phyloP scores from a whole-genome alignment of 306 rosid genomes.

The Fragaria iinumae region DNA sequence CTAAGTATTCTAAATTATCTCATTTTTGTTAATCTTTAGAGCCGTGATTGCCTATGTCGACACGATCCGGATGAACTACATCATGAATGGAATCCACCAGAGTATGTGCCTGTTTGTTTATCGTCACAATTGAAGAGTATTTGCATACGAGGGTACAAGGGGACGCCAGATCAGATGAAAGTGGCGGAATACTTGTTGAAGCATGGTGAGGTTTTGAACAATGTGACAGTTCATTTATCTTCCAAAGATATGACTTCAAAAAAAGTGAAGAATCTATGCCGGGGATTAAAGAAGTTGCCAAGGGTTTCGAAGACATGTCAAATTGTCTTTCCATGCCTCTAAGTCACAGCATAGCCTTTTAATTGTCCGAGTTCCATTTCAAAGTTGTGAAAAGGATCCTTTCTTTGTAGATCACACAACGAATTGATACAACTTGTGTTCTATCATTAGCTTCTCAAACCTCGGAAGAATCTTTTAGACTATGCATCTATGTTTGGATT shows the following conservation, averaged over 20 bases:
- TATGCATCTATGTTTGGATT: background rate
- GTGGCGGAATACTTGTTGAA: slow-evolving; percentile 8
- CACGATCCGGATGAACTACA: background rate
- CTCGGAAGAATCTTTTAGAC: background rate
- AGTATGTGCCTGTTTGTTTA: background rate
- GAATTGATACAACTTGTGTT: background rate
- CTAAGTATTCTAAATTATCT: no score
- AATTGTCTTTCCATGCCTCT: background rate
- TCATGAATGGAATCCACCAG: slow-evolving; percentile 1
- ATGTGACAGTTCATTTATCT: background rate
- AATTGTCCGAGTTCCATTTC: background rate
- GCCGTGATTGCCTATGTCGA: background rate
- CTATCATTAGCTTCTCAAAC: background rate
- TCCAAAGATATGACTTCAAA: background rate
- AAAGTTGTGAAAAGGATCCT: background rate
- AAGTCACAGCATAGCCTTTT: background rate
- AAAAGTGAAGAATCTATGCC: background rate
- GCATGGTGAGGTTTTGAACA: background rate
- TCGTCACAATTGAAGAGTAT: background rate
- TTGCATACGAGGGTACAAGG: background rate
- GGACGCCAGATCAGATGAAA: background rate
- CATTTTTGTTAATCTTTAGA: background rate
- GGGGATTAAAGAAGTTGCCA: background rate
- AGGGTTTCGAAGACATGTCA: background rate
- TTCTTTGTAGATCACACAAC: background rate